These are phyloP conservation scores for Aschersonia sp. DNA, from an alignment of 2,329 filamentous ascomycete genomes.

Conservation along the genomic window DNA sequence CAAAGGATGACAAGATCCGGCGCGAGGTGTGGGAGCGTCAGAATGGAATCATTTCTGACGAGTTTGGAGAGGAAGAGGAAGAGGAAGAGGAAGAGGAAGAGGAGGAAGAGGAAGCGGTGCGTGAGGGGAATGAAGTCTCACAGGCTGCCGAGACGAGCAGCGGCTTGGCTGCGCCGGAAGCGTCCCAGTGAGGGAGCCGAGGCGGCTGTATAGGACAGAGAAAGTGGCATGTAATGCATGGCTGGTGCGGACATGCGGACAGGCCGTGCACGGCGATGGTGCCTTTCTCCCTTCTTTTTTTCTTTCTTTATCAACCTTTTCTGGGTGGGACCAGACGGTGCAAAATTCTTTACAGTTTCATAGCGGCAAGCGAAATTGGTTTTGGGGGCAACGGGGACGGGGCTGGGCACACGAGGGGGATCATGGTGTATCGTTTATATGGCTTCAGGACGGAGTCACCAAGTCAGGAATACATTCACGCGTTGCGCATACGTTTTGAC, in stretches of 20 bases:
- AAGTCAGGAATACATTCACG: no score
- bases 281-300: neutral
- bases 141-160: neutral
- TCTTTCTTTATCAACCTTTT: neutral
- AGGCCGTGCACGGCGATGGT: neutral
- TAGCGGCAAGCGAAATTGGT: slow-evolving; percentile 2
- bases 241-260: no score
- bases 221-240: no score
- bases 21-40: slow-evolving; percentile 62
- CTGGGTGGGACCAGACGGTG: no score
- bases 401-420: neutral
- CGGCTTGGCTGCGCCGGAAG: no score
- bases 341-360: neutral
- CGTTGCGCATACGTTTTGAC: no score
- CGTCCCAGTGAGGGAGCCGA: no score
- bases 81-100: slow-evolving; percentile 7
- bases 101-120: neutral
- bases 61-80: slow-evolving; percentile 14
- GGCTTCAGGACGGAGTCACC: no score
- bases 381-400: neutral
- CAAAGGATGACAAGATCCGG: slow-evolving; percentile 76
- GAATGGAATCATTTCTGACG: slow-evolving; percentile 39
- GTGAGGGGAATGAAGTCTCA: no score
- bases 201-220: no score
- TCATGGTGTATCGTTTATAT: no score